A percentile compares a stretch with the other conserved stretches of the same genome.
Evolutionary conservation across 306 rosid species (phyloP).

Genomic region (Prinsepia uniflora): DNA sequence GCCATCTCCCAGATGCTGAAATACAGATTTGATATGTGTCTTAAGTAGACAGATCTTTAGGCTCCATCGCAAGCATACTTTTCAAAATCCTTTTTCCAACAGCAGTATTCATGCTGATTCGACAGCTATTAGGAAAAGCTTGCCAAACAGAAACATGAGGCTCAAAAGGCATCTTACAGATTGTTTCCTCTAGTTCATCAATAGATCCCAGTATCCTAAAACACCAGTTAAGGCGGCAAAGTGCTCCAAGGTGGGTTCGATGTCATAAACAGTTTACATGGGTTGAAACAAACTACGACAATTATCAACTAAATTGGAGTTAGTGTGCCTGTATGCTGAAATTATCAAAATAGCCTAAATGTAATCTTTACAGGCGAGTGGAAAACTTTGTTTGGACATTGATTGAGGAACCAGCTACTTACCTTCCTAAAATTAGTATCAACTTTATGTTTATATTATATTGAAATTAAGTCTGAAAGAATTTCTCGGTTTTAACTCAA

Average conservation of each 20-base stretch:
- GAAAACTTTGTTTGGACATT: no score
- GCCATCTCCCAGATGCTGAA: constrained; percentile 92
- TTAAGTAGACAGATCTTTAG: constrained; percentile 62
- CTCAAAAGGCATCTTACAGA: constrained; percentile 54
- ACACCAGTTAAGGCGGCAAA: constrained; percentile 69
- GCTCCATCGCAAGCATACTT: constrained; percentile 58
- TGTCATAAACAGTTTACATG: constrained; percentile 43
- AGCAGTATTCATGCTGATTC: constrained; percentile 42
- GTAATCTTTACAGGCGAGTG: constrained; percentile 47
- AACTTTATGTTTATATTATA: no score
- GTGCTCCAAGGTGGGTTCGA: constrained; percentile 59
- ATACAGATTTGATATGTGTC: constrained; percentile 77
- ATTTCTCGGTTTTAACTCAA: no score
- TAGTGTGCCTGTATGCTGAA: constrained; percentile 67
- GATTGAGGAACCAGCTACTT: no score
- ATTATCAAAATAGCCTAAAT: constrained; percentile 45
- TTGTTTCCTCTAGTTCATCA: constrained; percentile 74
- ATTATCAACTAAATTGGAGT: constrained; percentile 56
- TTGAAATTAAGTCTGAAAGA: no score
- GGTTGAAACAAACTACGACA: constrained; percentile 58
- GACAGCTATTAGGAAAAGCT: constrained; percentile 72
- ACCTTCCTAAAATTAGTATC: no score
- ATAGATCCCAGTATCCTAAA: constrained; percentile 76
- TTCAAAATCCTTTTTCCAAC: constrained; percentile 57
- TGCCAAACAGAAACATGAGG: constrained; percentile 68